Base-by-base conservation (phyloP, 2,329 filamentous ascomycete genomes). In the Mollisia scopiformis region DNA sequence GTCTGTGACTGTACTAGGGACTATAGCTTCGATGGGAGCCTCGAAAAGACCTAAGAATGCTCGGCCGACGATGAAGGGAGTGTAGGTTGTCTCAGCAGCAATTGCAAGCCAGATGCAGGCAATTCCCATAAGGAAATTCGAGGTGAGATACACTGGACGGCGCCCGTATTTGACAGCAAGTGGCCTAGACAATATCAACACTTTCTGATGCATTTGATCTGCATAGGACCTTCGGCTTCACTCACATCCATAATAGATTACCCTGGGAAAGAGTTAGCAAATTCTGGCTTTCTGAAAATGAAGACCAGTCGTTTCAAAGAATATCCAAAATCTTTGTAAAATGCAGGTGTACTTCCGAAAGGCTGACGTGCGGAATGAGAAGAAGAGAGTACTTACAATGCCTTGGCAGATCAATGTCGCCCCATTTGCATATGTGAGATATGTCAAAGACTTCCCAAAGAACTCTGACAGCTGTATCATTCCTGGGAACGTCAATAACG, bases 1-100 rank as follows among this genome's bases (percentile, higher is more conserved):
- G 33, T 66, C 64, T 5, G 55, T 62, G 28, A 64, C 59, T 53
- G 86, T 78, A 31, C 80, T 78, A 0, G 84, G 84, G 70, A 84
- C 82, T 8, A 83, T 80, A 0, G 82, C 84, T 73, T 87, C 83
- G 2, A 82, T 79, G 7, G 84, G 82, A 27, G 58, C 64, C 3
- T 61, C 58, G 28, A 56, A 55, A n/a, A 66, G 55, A 14, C 63
- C 63, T 10, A 63, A 47, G 33, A 64, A 63, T 16, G 61, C 57
- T 31, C 63, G 51, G 23, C 61, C 63, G 6, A 62, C 25, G 46
- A 66, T 58, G 50, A 66, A 64, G 2, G 61, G 56, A 11, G 39
- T 57, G 14, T 62, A 66, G 10, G 62, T 59, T 2, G 37, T 62
- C n/a, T 61, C 52, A 2, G 62, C 46, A n/a, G 55, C 53, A 39